Base-by-base conservation (phyloP, 2,329 filamentous ascomycete genomes). In the Macrophomina pseudophaseolina region DNA sequence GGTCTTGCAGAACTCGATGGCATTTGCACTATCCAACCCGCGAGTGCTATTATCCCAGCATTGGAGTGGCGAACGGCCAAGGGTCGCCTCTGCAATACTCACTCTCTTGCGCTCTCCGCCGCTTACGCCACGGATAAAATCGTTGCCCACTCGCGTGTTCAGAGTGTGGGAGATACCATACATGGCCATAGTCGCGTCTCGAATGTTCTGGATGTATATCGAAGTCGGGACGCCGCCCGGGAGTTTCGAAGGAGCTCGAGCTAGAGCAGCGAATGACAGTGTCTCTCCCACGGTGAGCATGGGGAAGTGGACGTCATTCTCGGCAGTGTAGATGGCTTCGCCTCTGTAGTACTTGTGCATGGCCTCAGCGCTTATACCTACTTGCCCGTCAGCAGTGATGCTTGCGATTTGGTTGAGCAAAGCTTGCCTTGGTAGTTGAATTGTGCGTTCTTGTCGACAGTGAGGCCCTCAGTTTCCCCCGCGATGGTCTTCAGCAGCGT, bases 91-190 rank as follows among this genome's bases (percentile, higher is more conserved):
- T 1, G 89, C 90, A 67, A 93, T 91, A 38, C 87, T 90, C 5
- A 94, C 91, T 72, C 91, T 87, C 78, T 93, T 92, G 76, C 87
- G 82, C 81, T 91, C 89, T 72, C 90, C 89, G 72, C 89, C 89
- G 16, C 86, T 88, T 7, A 91, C 88, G 74, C 89, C 89, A 66
- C 89, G 87, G n/a, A 91, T 81, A 72, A 88, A 91, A 75, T 91
- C 88, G 76, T 91, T 90, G 56, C 89, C 89, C n/a, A 91, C 88
- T 83, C 82, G 4, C 88, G 91, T 67, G 77, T 91, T 87, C 71
- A 87, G 74, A 1, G 88, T 91, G 77, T 91, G 88, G 8, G 84
- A 83, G 69, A 91, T 89, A 69, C 89, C 88, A 68, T 89, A 90
- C 78, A 89, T 88, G 70, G 88, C 88, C 88, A 91, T 90, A 66